Evolutionary conservation across 2,329 filamentous ascomycete genomes (phyloP).

Genomic region (Grosmannia serpens): DNA sequence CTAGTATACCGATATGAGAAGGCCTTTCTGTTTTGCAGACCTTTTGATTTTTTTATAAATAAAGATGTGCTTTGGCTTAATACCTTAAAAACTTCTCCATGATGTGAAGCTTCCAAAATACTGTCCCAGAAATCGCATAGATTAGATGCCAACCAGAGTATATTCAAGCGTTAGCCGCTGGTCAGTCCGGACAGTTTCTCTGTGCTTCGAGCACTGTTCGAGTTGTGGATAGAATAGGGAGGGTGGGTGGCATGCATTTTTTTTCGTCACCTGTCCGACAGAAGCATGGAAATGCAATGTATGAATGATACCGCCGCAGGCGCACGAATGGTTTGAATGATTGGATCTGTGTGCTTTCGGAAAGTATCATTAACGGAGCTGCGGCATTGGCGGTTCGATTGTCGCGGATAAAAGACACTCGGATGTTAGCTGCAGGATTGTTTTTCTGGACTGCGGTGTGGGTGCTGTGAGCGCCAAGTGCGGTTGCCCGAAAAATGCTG

Average conservation of each 20-base stretch:
- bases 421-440: background rate
- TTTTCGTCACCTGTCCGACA: background rate
- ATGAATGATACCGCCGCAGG: background rate
- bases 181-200: background rate
- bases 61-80: background rate
- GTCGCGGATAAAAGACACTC: background rate
- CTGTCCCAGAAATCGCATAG: background rate
- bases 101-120: background rate
- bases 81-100: background rate
- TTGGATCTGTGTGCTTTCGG: background rate
- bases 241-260: background rate
- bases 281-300: too few species aligned
- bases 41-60: too few species aligned
- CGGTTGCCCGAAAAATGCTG: background rate
- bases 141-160: background rate
- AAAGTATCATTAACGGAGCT: too few species aligned
- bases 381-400: background rate
- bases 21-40: too few species aligned
- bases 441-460: background rate
- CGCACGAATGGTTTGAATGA: background rate
- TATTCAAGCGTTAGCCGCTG: background rate
- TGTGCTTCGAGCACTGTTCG: background rate
- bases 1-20: background rate
- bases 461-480: background rate
- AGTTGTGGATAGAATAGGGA: background rate